phyloP scores from a whole-genome alignment of 2,329 filamentous ascomycete genomes.

The Exophiala calicioides region DNA sequence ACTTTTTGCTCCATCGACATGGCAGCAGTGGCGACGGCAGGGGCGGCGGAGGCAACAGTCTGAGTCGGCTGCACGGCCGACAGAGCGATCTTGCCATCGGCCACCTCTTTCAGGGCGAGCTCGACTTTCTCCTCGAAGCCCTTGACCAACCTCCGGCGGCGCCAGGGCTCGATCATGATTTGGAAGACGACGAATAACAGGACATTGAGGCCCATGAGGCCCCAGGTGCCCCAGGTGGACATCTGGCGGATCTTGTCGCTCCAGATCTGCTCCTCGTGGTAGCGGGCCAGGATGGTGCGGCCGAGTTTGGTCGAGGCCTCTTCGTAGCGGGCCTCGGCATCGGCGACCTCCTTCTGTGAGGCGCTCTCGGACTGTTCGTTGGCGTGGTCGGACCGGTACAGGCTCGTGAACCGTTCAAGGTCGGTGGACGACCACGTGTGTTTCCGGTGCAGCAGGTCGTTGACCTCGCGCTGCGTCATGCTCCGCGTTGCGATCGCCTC shows the following conservation, averaged over 20 bases:
- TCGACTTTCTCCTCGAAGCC: slow-evolving; percentile 79
- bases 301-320: slow-evolving; percentile 73
- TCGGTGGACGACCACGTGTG: slow-evolving; percentile 85
- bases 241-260: slow-evolving; percentile 94
- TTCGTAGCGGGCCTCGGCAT: slow-evolving; percentile 78
- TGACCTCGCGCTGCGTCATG: slow-evolving; percentile 92
- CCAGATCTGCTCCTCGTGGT: slow-evolving; percentile 99
- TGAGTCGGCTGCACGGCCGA: slow-evolving; percentile 18
- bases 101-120: slow-evolving; percentile 69
- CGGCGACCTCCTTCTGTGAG: slow-evolving; percentile 70
- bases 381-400: slow-evolving; percentile 89
- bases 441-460: slow-evolving; percentile 88
- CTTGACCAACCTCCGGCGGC: slow-evolving; percentile 74
- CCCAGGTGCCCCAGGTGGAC: slow-evolving; percentile 98
- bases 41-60: slow-evolving; percentile 4
- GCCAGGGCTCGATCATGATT: slow-evolving; percentile 91
- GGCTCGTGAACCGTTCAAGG: slow-evolving; percentile 87
- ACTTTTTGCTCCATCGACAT: slow-evolving; percentile 17
- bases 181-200: slow-evolving; percentile 83
- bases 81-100: slow-evolving; percentile 31
- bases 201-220: slow-evolving; percentile 95
- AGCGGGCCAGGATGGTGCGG: slow-evolving; percentile 80
- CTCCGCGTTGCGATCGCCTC: slow-evolving; percentile 80
- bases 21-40: slow-evolving; percentile 9
- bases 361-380: slow-evolving; percentile 81